Base-by-base conservation (phyloP, 2,329 filamentous ascomycete genomes). In the Botrytis fragariae region DNA sequence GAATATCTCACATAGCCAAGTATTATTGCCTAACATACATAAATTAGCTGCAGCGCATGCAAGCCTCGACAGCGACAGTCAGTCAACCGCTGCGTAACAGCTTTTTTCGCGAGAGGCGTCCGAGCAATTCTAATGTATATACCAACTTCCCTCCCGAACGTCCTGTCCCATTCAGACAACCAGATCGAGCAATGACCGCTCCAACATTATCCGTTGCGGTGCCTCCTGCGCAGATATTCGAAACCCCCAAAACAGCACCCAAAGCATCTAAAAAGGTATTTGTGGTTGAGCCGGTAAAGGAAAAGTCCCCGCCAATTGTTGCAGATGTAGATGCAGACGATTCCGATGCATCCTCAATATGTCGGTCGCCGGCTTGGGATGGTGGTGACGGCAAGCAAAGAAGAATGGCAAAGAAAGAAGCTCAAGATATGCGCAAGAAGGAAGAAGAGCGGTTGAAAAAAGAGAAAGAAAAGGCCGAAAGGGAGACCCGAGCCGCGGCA, bases 351-450 rank as follows among this genome's bases (percentile, higher is more conserved):
- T 81, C 80, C 8, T 81, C 79, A 0, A 87, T 90, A 71, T 91
- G 89, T 74, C 87, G 89, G 72, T 90, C 89, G 1, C 89, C 89
- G 2, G 89, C 85, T 72, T 90, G 89, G 89, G 88, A 89, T 75
- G 85, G 87, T 35, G 87, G 87, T 76, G 84, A 84, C 4, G 84
- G 85, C 32, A 82, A 80, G 72, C 85, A 83, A 71, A 85, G 82
- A 75, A 85, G 85, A 67, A 83, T 85, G 74, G 82, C 84, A 65
- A 81, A 81, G 81, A 62, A 82, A 80, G 75, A 83, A 83, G 73
- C 81, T 78, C 73, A 85, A 81, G 74, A 81, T 78, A 82, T 82
- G 74, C 79, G 78, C 61, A 84, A 82, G 69, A 85, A 82, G 75
- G 84, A 85, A 69, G 80, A 80, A 25, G 82, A 82, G n/a, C 82